These are phyloP conservation scores for Acidiella bohemica DNA, from an alignment of 495 filamentous ascomycete species.

Conservation along the genomic window DNA sequence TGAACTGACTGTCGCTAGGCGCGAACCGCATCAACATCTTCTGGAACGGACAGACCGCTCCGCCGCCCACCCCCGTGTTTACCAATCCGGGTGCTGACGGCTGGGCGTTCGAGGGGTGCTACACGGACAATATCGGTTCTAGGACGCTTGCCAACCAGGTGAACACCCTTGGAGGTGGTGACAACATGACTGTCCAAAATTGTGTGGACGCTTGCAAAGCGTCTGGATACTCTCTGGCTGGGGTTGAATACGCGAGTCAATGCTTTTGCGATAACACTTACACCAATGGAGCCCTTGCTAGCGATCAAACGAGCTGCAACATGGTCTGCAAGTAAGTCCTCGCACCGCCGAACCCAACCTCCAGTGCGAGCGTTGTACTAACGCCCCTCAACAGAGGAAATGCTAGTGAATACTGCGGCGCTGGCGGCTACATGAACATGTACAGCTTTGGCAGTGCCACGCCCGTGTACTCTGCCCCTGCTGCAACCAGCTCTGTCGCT, in stretches of 20 bases:
- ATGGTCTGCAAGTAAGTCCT: slow-evolving; percentile 39
- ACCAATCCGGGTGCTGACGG: neutral
- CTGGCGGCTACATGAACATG: slow-evolving; percentile 1
- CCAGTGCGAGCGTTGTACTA: slow-evolving; percentile 42
- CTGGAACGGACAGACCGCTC: neutral
- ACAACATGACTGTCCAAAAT: neutral
- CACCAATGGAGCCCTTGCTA: slow-evolving; percentile 24
- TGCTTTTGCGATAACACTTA: slow-evolving; percentile 4
- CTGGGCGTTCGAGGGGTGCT: neutral
- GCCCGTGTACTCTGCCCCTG: neutral
- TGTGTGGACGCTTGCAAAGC: neutral
- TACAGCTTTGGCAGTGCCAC: neutral
- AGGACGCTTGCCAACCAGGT: slow-evolving; percentile 1
- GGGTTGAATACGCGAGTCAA: neutral
- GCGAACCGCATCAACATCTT: neutral
- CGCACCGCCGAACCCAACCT: no score
- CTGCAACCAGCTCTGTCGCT: slow-evolving; percentile 1
- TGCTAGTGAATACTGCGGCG: slow-evolving; percentile 45
- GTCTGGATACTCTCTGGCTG: neutral
- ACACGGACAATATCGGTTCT: neutral
- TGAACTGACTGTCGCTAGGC: neutral
- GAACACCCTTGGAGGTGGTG: neutral
- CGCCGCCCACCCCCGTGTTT: neutral
- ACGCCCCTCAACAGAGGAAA: slow-evolving; percentile 39
- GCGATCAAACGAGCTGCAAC: slow-evolving; percentile 36